Base-by-base conservation (phyloP, 192 early-diverging fungal genomes). In the Pilaira anomala region DNA sequence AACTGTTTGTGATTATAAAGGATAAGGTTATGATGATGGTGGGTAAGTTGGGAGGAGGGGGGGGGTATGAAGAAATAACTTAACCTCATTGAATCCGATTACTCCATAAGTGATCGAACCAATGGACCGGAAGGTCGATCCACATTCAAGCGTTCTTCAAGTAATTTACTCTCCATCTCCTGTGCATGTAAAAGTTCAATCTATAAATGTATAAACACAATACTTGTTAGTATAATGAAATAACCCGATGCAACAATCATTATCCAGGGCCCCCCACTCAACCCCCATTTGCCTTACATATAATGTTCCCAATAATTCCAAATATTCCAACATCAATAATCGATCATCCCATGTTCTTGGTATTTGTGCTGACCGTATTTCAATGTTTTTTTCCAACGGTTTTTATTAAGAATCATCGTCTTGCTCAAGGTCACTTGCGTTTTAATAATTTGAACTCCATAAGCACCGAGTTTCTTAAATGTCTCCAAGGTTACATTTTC, bases 351-450 rank as follows among this genome's bases (percentile, higher is more conserved):
- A 60, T 26, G 29, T 60, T 33, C 33, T 60, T 40, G 57, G 57
- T 60, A 60, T 44, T 46, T 60, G 29, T 19, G 57, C 57, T 25
- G 57, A 40, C 22, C 42, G n/a, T 22, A 40, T 60, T 46, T 60
- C 57, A 25, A 60, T 11, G 57, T 40, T 40, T 33, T n/a, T n/a
- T 60, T 60, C 57, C 57, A 60, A 60, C 13, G 29, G 42, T 60
- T n/a, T 29, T 46, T 40, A 46, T 60, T 41, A n/a, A 45, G 36
- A 25, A 60, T 24, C 29, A 24, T 40, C 13, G 36, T 60, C 57
- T 60, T 40, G 42, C 57, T 40, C 33, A 60, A 40, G 3, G 42
- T 45, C 33, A 60, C 57, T 46, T 60, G 42, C 13, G 57, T 60
- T 60, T 33, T 46, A 26, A 41, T 40, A 46, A 60, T 40, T 24